phyloP scores from a whole-genome alignment of 139 green algal species.

The Pseudopediastrum boryanum region DNA sequence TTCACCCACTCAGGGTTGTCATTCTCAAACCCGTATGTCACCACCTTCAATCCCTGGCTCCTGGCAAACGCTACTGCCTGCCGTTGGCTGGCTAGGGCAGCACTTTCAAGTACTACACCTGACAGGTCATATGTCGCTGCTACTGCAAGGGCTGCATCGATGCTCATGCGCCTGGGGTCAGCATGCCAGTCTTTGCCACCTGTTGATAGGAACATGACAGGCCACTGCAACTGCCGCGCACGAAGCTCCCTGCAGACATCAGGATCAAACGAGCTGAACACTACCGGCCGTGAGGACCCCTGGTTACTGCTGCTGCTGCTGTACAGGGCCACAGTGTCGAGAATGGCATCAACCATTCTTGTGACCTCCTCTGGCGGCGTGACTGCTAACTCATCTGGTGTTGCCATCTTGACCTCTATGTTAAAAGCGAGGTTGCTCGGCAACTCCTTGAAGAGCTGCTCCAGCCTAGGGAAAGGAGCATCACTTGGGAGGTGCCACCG shows the following conservation, averaged over 20 bases:
- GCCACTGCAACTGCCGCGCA: constrained; percentile 44
- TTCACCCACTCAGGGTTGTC: constrained; percentile 70
- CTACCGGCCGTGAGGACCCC: constrained; percentile 37
- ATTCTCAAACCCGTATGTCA: constrained; percentile 86
- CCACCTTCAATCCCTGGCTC: constrained; percentile 57
- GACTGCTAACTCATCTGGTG: constrained; percentile 50
- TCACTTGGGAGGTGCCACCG: constrained; percentile 66
- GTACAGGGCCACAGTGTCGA: constrained; percentile 24
- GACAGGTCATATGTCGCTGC: constrained; percentile 55
- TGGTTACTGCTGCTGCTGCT: not conserved
- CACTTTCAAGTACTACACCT: constrained; percentile 75
- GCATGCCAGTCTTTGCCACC: constrained; percentile 62
- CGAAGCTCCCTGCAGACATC: constrained; percentile 74
- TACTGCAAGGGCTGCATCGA: constrained; percentile 69
- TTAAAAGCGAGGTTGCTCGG: constrained; percentile 75
- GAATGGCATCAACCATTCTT: constrained; percentile 49
- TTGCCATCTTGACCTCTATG: constrained; percentile 90
- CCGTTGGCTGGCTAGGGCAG: constrained; percentile 41
- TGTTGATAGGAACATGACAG: constrained; percentile 83
- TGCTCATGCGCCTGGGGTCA: constrained; percentile 72
- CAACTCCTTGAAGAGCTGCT: constrained; percentile 65
- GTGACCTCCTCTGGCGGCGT: constrained; percentile 69
- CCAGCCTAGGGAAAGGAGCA: constrained; percentile 77
- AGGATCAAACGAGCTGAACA: constrained; percentile 88
- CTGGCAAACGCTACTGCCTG: constrained; percentile 46